Base-by-base conservation (phyloP, 1,284 basidiomycete species). In the Boletus sp. region DNA sequence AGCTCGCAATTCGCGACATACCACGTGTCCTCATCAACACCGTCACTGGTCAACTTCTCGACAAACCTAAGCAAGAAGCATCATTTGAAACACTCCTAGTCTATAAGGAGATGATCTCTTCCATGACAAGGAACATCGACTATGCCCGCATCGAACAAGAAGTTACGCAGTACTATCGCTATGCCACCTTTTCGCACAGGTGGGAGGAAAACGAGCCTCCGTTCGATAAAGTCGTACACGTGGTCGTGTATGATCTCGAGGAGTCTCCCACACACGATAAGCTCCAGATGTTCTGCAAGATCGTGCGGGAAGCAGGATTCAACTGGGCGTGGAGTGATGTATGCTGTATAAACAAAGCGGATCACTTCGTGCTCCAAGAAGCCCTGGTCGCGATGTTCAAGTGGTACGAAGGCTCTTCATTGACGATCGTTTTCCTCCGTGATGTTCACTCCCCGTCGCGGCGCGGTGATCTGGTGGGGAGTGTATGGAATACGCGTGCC, bases 371-470 rank as follows among this genome's bases (percentile, higher is more conserved):
- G n/a, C 29, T 42, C 20, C 44, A 46, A 20, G 44, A 46, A 33
- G 44, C 44, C 1, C 13, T 46, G 13, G 44, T 46, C 8, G 13
- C 44, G 8, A 44, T 44, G 42, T 44, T 44, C 42, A 44, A 39
- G 25, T 44, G 42, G 42, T 44, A 44, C 33, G 29, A 43, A 7
- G 38, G 45, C 25, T 46, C 44, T 3, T 8, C 29, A 2, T 4
- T 33, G 44, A 46, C 39, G 14, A 42, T 46, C 14, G 44, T 39
- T 39, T 26, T 16, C 13, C 47, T 46, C 37, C 23, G 30, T 8
- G 44, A 43, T 13, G 30, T 49, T 13, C 30, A 2, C 7, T 35
- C 37, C 17, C 20, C 44, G 4, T 23, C 20, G 14, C 41, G 12
- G 25, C 25, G 30, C 2, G 41, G 45, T 2, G 32, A 13, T 23